Base-by-base conservation (phyloP, 2,329 filamentous ascomycete species). In the Fusarium keratoplasticum region DNA sequence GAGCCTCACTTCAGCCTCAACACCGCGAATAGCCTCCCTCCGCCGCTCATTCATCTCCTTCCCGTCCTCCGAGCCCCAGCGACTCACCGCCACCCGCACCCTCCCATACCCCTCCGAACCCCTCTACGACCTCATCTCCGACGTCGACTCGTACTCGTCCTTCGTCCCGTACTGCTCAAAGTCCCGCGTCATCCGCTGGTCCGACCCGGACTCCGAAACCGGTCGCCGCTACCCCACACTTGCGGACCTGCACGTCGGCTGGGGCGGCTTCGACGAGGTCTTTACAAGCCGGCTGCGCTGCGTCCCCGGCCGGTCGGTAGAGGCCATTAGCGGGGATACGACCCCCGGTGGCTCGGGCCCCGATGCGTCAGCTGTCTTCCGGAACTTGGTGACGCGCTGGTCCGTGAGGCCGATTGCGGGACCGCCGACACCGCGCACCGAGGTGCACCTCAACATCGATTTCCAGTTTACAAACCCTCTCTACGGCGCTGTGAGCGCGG, bases 141-240 rank as follows among this genome's bases (percentile, higher is more conserved):
- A 98, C 83, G 91, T 99, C 74, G 90, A 94, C 82, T 91, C 90
- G 72, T 99, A 99, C 89, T 86, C 89, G 40, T 82, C 87, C 74
- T 99, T 98, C 87, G 90, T 99, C n/a, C 96, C 96, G 13, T 98
- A 97, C 88, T 97, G 96, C 84, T 89, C 90, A 50, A 87, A 87
- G 54, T 95, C 94, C 40, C 89, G 87, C 70, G 95, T 98, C 44
- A 98, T 95, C 2, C 87, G 88, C 67, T 95, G 93, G 89, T 92
- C 94, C 8, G 63, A 81, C 14, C 86, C 89, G 10, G 86, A 89
- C 78, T 70, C 84, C 29, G 78, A 84, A 2, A 80, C 84, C 2
- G 83, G 84, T 31, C 87, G 86, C 47, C 84, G 83, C 50, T 94
- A 90, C 87, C 96, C 96, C 0, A 88, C 91, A 31, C 89, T 92